Evolutionary conservation across 192 early-diverging fungal species (phyloP).

Genomic region (Coemansia aciculifera): DNA sequence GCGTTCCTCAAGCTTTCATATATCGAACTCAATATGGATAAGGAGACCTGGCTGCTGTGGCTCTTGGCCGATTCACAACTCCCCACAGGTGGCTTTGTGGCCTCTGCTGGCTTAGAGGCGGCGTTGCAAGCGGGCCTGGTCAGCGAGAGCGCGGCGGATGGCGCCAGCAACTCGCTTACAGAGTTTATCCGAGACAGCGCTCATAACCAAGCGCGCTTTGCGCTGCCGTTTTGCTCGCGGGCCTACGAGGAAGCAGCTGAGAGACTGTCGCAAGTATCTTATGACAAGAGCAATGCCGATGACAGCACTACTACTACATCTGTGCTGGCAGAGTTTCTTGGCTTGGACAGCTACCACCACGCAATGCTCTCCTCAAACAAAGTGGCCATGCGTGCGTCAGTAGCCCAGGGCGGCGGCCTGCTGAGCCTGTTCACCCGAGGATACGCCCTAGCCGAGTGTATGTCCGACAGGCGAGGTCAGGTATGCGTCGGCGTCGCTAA

Average conservation of each 20-base stretch:
- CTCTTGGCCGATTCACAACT: slow-evolving; percentile 90
- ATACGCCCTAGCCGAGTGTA: slow-evolving; percentile 36
- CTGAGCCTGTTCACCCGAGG: slow-evolving; percentile 51
- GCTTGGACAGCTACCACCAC: slow-evolving; percentile 36
- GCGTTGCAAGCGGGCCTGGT: slow-evolving; percentile 70
- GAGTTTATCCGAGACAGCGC: slow-evolving; percentile 62
- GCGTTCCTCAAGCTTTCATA: too few species aligned
- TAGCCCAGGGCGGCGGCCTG: slow-evolving; percentile 53
- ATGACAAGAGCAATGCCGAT: slow-evolving; percentile 13
- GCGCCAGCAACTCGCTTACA: slow-evolving; percentile 26
- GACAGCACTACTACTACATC: not conserved
- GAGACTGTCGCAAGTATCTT: slow-evolving; percentile 18
- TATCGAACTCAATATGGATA: slow-evolving; percentile 21
- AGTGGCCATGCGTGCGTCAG: slow-evolving; percentile 48
- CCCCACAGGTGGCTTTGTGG: slow-evolving; percentile 94
- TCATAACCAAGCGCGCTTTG: slow-evolving; percentile 68
- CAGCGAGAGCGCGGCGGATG: slow-evolving; percentile 23
- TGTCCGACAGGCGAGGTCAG: slow-evolving; percentile 30
- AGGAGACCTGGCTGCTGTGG: slow-evolving; percentile 73
- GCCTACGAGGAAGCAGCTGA: slow-evolving; percentile 17
- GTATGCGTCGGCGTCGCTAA: slow-evolving; percentile 25
- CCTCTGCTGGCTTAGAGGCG: slow-evolving; percentile 88
- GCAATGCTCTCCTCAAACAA: slow-evolving; percentile 43
- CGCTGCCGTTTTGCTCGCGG: slow-evolving; percentile 66
- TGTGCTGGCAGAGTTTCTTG: slow-evolving; percentile 17